phyloP scores from a whole-genome alignment of 164 flowering plant genomes.

The Taxillus chinensis region DNA sequence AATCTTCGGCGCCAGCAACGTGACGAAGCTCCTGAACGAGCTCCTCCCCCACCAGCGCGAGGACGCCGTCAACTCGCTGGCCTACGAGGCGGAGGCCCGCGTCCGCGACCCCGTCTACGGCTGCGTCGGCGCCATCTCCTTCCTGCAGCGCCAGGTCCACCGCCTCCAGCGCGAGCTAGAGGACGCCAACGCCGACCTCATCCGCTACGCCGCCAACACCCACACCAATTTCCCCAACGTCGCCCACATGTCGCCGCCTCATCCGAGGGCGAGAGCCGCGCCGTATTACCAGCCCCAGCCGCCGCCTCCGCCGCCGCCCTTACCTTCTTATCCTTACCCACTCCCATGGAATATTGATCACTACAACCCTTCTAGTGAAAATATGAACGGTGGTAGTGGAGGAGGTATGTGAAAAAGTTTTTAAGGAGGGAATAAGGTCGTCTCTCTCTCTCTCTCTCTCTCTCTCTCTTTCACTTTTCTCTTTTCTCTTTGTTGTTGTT shows the following conservation, averaged over 20 bases:
- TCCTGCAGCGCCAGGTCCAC: slow-evolving; percentile 58
- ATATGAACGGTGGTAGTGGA: slow-evolving; percentile 20
- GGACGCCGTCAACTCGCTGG: slow-evolving; percentile 69
- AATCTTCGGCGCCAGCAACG: slow-evolving; percentile 74
- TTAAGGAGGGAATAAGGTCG: too few relatives aligned
- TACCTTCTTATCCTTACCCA: slow-evolving; percentile 16
- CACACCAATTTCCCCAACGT: slow-evolving; percentile 5
- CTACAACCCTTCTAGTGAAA: slow-evolving; percentile 8
- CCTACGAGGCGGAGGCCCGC: slow-evolving; percentile 69
- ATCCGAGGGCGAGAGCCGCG: slow-evolving; percentile 15
- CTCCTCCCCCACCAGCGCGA: slow-evolving; percentile 65
- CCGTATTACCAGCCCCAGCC: background rate
- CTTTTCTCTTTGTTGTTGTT: slow-evolving; percentile 12
- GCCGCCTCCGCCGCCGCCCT: slow-evolving; percentile 10
- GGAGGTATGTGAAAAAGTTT: slow-evolving; percentile 18
- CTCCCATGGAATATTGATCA: slow-evolving; percentile 31
- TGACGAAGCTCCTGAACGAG: slow-evolving; percentile 65
- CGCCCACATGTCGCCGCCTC: slow-evolving; percentile 9
- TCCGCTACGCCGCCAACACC: slow-evolving; percentile 43
- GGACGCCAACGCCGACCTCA: slow-evolving; percentile 51
- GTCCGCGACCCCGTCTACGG: slow-evolving; percentile 70
- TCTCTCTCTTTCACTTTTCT: too few relatives aligned
- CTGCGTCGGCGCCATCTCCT: slow-evolving; percentile 64
- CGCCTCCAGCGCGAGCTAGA: slow-evolving; percentile 63
- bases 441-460: too few relatives aligned